Conservation (phyloP, 192 early-diverging fungal genomes). For the Diversispora eburnea region DNA sequence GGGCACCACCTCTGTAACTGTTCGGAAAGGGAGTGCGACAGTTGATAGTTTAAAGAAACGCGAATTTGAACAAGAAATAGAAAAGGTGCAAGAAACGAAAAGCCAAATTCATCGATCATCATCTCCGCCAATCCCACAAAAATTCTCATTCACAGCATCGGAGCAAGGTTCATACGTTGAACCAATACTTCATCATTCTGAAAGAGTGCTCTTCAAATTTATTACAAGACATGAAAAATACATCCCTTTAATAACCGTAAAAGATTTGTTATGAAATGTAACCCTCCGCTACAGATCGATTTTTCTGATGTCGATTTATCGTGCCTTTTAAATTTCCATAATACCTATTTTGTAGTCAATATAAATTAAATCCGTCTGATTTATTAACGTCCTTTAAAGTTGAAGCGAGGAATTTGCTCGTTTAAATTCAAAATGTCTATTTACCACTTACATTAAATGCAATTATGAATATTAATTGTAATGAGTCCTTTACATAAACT, state of each 20-base stretch:
- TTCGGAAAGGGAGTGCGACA: background rate
- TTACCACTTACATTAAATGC: too few species aligned
- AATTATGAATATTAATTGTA: too few species aligned
- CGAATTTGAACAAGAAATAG: background rate
- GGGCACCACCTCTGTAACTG: background rate
- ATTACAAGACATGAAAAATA: constrained; percentile 18
- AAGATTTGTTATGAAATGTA: constrained; percentile 9
- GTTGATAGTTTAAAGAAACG: constrained; percentile 4
- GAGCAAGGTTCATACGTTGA: constrained; percentile 26
- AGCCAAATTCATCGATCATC: constrained; percentile 12
- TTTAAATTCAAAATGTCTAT: too few species aligned
- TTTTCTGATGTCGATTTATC: too few species aligned
- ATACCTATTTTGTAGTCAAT: too few species aligned
- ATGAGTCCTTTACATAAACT: too few species aligned
- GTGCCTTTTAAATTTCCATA: too few species aligned
- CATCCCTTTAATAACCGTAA: constrained; percentile 10
- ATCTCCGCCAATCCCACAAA: constrained; percentile 17
- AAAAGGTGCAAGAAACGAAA: constrained; percentile 6
- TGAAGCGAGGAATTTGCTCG: too few species aligned
- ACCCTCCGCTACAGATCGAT: too few species aligned
- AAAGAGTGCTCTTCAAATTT: constrained; percentile 19
- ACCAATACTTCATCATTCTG: constrained; percentile 14
- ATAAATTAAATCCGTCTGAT: too few species aligned
- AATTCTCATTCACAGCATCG: constrained; percentile 18
- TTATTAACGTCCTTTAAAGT: too few species aligned